Evolutionary conservation across 768 basidiomycete genomes (phyloP), one percentile per base, ranked within the genome.

Genomic region (Sporobolomyces phaffii): DNA sequence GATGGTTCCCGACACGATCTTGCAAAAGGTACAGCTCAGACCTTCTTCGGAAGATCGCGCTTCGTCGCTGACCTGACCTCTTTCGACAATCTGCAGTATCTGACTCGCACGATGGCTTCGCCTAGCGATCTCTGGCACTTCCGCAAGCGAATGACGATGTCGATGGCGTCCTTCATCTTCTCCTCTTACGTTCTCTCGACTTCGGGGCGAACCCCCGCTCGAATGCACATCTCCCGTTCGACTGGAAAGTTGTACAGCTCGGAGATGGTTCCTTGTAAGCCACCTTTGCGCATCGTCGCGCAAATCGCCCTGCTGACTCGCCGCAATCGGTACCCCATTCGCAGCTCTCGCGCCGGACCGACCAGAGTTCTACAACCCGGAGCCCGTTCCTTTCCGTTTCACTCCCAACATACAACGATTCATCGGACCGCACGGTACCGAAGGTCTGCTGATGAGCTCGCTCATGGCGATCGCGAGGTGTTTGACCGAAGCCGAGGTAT

Each of bases 401-500:
- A 98, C 96, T 6, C 92, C 92, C 5, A 97, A 96, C 78, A 84
- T 99, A 81, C 96, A 99, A 78, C 83, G 84, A 69, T 93, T 99
- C 80, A 79, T 98, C 41, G 91, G 90, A 2, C 87, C 89, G 2
- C 83, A 90, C 60, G 87, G 89, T 45, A 89, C 86, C 1, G 96
- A 99, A 77, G 96, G 94, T 11, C 79, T 96, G 41, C 80, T 99
- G 45, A 86, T 90, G 0, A 83, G 89, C 11, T 86, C 89, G 6
- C 85, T 94, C 56, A 88, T 96, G 82, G 88, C 92, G 3, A 91
- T 99, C 58, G 92, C 87, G 8, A 84, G 91, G 53, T 87, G 87
- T 66, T 81, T 99, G 50, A 91, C 90, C 6, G 88, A 91, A 75
- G 91, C 92, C 22, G 92, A 97, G 82, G 91, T 90, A 69, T 65